Base-by-base conservation (phyloP, 257 asterid genomes). In the Plectranthus barbatus region DNA sequence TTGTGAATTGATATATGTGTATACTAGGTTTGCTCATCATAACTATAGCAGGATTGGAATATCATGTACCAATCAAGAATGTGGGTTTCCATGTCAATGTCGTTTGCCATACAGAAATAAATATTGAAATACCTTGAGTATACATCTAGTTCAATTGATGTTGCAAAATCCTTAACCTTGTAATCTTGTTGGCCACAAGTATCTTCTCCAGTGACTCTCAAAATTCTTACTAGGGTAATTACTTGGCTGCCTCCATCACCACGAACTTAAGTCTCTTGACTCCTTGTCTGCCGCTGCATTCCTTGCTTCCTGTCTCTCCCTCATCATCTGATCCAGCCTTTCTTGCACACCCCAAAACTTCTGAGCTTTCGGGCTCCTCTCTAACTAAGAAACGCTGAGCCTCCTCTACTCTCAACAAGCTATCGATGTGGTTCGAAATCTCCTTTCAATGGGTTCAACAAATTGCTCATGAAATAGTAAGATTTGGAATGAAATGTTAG, bases 201-300 rank as follows among this genome's bases (percentile, higher is more conserved):
- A 89, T 86, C 79, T 86, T 67, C 80, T 68, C 83, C 52, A 89
- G 81, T n/a, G 97, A 89, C 57, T 76, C 87, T 34, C 84, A 58
- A 89, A 89, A 72, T 89, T 93, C 76, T 86, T 76, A 33, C 87
- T 75, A 1, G 95, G 95, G 81, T 89, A 87, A 60, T 60, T 69
- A 6, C 91, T 76, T 0, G 85, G 59, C 72, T 80, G 95, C 91
- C 74, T 86, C 73, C 91, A 86, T 70, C 37, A 89, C 87, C 0
- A 84, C 74, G 24, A 89, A 84, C 84, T 80, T 86, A n/a, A 0
- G 86, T 75, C 9, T 57, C 77, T 9, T 68, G 80, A 0, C 69
- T 63, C 65, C 68, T 77, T 42, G 50, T 41, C 46, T 12, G 57
- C 11, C 70, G 54, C 37, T 77, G 14, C 3, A 5, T 12, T 42